Base-by-base conservation (phyloP, 805 yeast species). In the Nakazawaea wickerhamii region DNA sequence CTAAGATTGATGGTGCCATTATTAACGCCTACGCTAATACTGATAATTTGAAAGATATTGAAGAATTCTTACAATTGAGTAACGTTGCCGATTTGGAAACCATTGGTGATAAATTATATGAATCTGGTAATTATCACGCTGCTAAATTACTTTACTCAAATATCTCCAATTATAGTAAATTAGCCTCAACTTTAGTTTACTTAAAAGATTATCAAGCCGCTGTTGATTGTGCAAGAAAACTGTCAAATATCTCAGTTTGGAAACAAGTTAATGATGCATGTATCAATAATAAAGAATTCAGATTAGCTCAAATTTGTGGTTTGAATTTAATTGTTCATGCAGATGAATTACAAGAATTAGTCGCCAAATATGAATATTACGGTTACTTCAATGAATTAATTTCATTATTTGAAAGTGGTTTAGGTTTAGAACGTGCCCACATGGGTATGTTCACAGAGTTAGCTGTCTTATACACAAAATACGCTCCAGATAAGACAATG, bases 371-470 rank as follows among this genome's bases (percentile, higher is more conserved):
- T 61, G 97, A 93, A 67, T 71, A 76, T 60, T 78, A 83, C 52
- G 99, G 99, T 34, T 87, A 88, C 66, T 90, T 90, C 67, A 84
- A 81, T 51, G 96, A 93, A 70, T 73, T 93, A 51, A 86, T 91
- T 50, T 79, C 96, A 14, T 76, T 93, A 56, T 88, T 93, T 56
- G 99, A 93, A 66, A 91, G 89, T 55, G 98, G 98, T 51, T 75
- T 93, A 47, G 95, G 96, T 32, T 75, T 93, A 53, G 99, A 93
- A 71, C 85, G 99, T 63, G 99, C 99, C 30, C 99, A 93, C 61
- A 93, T 93, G 99, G 99, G 98, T 54, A 91, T 93, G 97, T 93
- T 93, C 63, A 93, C 99, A 9, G 97, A 90, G 65, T 75, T 93
- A 55, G 96, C 98, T 18, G 74, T 86, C 37, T 71, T 93, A 53